Conservation (phyloP, 306 rosid genomes). For the Cucumis cinereus region DNA sequence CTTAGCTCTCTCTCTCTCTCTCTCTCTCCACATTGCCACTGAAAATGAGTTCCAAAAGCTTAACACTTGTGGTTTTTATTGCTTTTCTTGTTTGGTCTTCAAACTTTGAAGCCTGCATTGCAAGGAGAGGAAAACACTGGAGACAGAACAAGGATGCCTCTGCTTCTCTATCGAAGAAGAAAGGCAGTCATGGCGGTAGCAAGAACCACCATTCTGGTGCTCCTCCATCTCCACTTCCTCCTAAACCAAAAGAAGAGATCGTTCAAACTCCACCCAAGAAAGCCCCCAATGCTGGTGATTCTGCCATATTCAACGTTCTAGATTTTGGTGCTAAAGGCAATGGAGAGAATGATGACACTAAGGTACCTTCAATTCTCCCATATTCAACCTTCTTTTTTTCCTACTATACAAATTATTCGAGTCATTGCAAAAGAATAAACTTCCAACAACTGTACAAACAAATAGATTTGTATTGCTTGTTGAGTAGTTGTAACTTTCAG, state of each 20-base stretch:
- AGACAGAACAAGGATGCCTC: conserved; percentile 42
- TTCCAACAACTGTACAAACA: background rate
- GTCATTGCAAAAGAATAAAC: background rate
- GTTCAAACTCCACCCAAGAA: conserved; percentile 36
- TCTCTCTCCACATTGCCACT: conserved; percentile 2
- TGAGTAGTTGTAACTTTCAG: background rate
- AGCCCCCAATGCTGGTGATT: conserved; percentile 18
- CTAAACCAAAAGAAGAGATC: conserved; percentile 28
- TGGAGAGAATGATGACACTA: conserved; percentile 70
- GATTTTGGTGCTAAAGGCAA: conserved; percentile 93
- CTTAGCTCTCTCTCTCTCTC: conserved; percentile 3
- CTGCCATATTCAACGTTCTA: conserved; percentile 45
- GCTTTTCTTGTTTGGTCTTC: conserved; percentile 55
- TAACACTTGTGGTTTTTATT: conserved; percentile 39
- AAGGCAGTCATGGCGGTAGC: conserved; percentile 30
- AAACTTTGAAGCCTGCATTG: conserved; percentile 75
- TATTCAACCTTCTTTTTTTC: background rate
- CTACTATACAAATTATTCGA: background rate
- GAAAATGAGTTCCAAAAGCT: conserved; percentile 35
- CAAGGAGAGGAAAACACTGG: conserved; percentile 88
- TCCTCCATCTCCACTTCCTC: conserved; percentile 6
- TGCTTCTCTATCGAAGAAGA: conserved; percentile 51
- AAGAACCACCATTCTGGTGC: conserved; percentile 36
- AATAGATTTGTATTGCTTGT: background rate
- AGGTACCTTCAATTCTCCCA: conserved; percentile 29